phyloP scores from a whole-genome alignment of 1,284 basidiomycete species.

The Pholiota adiposa region DNA sequence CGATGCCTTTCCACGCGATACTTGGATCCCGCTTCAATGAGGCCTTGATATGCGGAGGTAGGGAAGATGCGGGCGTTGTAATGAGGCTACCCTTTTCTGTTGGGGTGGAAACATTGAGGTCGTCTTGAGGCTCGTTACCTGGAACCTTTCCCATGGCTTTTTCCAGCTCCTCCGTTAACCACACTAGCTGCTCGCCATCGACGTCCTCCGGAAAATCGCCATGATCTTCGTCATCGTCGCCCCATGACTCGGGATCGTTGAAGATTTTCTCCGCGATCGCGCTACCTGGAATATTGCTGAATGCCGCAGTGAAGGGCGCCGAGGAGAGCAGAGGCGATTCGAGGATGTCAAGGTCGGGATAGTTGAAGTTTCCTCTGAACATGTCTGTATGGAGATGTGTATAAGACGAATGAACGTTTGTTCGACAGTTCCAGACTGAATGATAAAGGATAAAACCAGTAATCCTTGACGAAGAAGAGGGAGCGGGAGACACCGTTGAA shows the following conservation, averaged over 20 bases:
- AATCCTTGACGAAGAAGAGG: conserved; percentile 14
- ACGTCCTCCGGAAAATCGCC: conserved; percentile 26
- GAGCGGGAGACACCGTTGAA: conserved; percentile 1
- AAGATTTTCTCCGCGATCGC: conserved; percentile 44
- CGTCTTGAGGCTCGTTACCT: conserved; percentile 12
- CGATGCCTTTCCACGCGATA: conserved; percentile 21
- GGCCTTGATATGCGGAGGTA: conserved; percentile 8
- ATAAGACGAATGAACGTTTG: conserved; percentile 18
- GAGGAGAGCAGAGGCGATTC: conserved; percentile 40
- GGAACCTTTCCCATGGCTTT: conserved; percentile 26
- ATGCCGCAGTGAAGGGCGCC: conserved; percentile 28
- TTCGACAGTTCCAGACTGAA: conserved; percentile 29
- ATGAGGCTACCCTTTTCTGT: conserved; percentile 22
- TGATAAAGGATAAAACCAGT: conserved; percentile 18
- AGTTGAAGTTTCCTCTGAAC: conserved; percentile 27
- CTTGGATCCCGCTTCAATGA: conserved; percentile 14
- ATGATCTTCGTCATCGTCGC: conserved; percentile 29
- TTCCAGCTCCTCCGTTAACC: conserved; percentile 37
- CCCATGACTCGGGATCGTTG: conserved; percentile 44
- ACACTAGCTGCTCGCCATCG: conserved; percentile 28
- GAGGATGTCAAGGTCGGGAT: conserved; percentile 38
- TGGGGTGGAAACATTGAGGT: not conserved
- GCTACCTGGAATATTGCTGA: conserved; percentile 34
- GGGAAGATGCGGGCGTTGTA: conserved; percentile 19
- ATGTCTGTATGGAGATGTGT: conserved; percentile 14